A percentile compares a stretch with the other conserved stretches of the same genome.
Conservation (phyloP, 2,329 filamentous ascomycete species). For the Chaetomiaceae sp. region DNA sequence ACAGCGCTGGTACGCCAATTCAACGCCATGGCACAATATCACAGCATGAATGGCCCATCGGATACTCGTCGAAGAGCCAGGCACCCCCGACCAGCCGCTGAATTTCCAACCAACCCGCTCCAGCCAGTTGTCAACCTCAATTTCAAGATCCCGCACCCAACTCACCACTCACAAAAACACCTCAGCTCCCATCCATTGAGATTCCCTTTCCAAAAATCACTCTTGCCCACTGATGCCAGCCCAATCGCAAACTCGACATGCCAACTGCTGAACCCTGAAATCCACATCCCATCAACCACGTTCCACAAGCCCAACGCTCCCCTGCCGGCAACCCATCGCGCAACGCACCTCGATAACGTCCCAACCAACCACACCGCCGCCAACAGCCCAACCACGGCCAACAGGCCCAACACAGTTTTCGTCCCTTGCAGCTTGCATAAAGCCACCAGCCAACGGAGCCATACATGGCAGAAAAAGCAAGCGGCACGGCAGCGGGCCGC, state of each 20-base stretch:
- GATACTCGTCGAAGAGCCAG: background rate
- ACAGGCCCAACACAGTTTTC: background rate
- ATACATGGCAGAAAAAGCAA: background rate
- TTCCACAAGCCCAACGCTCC: background rate
- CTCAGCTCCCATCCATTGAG: background rate
- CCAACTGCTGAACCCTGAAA: too few species aligned
- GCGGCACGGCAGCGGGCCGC: background rate
- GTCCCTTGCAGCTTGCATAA: slow-evolving; percentile 26
- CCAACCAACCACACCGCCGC: slow-evolving; percentile 3
- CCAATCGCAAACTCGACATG: too few species aligned
- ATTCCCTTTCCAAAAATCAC: slow-evolving; percentile 6
- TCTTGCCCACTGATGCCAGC: background rate
- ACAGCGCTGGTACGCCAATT: background rate
- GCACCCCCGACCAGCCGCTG: background rate
- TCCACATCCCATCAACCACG: slow-evolving; percentile 1
- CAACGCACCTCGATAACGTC: background rate
- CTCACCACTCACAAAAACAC: slow-evolving; percentile 1
- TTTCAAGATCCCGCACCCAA: background rate
- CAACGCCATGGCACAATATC: background rate
- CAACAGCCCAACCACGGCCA: background rate
- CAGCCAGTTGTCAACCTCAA: background rate
- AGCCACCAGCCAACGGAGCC: background rate
- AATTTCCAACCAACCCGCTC: background rate
- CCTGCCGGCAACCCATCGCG: background rate
- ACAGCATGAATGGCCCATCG: too few species aligned